Evolutionary conservation across 2,329 filamentous ascomycete species (phyloP).

Genomic region (Colletotrichum noveboracense): DNA sequence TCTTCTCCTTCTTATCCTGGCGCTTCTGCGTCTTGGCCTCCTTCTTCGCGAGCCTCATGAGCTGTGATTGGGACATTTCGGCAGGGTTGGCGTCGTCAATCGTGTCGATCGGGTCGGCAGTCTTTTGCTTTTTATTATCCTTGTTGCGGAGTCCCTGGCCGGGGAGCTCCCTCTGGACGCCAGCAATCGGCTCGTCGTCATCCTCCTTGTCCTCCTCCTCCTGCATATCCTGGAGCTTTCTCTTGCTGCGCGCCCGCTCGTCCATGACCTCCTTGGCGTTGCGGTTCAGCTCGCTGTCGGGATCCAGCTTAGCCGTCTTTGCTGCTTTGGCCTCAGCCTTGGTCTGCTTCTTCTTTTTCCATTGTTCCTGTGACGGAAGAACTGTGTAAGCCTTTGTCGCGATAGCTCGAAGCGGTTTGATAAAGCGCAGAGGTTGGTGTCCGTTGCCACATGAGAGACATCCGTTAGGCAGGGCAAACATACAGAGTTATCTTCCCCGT

Average conservation of each 20-base stretch:
- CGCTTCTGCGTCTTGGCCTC: slow-evolving; percentile 39
- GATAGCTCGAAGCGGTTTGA: neutral
- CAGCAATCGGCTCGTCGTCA: slow-evolving; percentile 51
- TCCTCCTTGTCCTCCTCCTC: slow-evolving; percentile 50
- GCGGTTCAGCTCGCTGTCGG: slow-evolving; percentile 79
- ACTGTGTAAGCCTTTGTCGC: neutral
- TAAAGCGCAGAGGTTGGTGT: neutral
- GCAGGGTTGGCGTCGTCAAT: slow-evolving; percentile 22
- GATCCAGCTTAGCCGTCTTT: slow-evolving; percentile 88
- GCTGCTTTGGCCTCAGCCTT: slow-evolving; percentile 85
- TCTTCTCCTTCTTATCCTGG: slow-evolving; percentile 53
- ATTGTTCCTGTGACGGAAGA: slow-evolving; percentile 73
- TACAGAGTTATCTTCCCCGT: slow-evolving; percentile 84
- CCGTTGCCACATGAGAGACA: neutral
- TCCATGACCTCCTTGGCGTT: slow-evolving; percentile 94
- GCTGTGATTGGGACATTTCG: slow-evolving; percentile 23
- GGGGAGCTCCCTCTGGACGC: slow-evolving; percentile 65
- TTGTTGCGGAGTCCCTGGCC: slow-evolving; percentile 66
- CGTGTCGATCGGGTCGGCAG: slow-evolving; percentile 30
- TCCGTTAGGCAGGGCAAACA: slow-evolving; percentile 40
- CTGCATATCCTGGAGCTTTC: slow-evolving; percentile 74
- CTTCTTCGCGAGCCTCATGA: slow-evolving; percentile 21
- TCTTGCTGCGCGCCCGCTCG: slow-evolving; percentile 75
- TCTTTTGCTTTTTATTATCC: slow-evolving; percentile 59
- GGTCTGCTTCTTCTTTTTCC: slow-evolving; percentile 93